Evolutionary conservation across 768 basidiomycete species (phyloP).

Genomic region (Hebeloma cylindrosporum): DNA sequence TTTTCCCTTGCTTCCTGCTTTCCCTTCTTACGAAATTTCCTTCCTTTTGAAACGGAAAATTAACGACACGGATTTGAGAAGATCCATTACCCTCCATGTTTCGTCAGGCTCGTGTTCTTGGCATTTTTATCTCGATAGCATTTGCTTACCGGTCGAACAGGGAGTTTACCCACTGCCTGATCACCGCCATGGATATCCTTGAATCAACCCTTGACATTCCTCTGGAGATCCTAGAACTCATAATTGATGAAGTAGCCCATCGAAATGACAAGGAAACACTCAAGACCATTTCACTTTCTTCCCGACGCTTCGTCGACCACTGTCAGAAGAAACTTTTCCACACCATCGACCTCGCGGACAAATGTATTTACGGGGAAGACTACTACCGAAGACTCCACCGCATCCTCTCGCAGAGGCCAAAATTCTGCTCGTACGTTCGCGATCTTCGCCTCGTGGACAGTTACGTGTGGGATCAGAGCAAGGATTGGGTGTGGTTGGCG

Average conservation of each 20-base stretch:
- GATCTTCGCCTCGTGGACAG: constrained; percentile 25
- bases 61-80: no score
- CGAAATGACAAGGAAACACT: constrained; percentile 14
- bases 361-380: constrained; percentile 19
- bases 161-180: not conserved
- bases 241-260: constrained; percentile 17
- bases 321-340: constrained; percentile 22
- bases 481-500: constrained; percentile 20
- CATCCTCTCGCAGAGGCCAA: constrained; percentile 9
- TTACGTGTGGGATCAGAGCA: constrained; percentile 20
- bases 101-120: no score
- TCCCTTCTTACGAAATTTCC: no score
- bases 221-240: constrained; percentile 18
- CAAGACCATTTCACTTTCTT: constrained; percentile 12
- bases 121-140: not conserved
- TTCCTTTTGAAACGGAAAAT: no score
- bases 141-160: not conserved
- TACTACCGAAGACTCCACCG: constrained; percentile 19
- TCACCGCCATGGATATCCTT: not conserved
- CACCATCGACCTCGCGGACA: constrained; percentile 23
- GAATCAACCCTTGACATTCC: constrained; percentile 11
- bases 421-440: constrained; percentile 14
- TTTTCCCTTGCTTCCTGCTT: no score
- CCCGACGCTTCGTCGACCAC: constrained; percentile 12
- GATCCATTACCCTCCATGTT: no score